These are phyloP conservation scores for Cyberlindnera bimundalis DNA, from an alignment of 805 yeast species.

Conservation along the genomic window DNA sequence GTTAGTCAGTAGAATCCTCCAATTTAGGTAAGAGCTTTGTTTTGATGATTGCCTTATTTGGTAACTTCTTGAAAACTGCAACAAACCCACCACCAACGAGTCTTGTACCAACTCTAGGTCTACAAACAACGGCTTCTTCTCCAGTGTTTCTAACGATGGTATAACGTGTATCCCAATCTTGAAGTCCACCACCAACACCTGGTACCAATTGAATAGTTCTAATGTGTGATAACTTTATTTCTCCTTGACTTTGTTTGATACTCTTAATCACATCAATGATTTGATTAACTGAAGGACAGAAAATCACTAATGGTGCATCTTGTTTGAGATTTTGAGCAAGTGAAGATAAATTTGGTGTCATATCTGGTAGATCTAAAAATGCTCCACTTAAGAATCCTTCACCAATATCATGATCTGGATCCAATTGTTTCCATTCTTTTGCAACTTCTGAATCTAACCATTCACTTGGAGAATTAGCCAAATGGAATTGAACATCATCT, in stretches of 20 bases:
- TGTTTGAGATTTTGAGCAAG: constrained; percentile 35
- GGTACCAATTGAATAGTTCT: constrained; percentile 41
- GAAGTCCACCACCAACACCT: constrained; percentile 49
- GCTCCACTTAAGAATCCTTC: constrained; percentile 39
- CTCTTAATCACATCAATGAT: constrained; percentile 37
- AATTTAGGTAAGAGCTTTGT: constrained; percentile 7
- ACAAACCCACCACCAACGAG: constrained; percentile 52
- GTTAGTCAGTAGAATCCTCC: not conserved
- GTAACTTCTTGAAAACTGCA: constrained; percentile 38
- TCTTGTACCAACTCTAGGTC: constrained; percentile 47
- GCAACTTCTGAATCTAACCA: constrained; percentile 35
- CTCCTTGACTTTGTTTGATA: constrained; percentile 28
- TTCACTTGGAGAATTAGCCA: constrained; percentile 37
- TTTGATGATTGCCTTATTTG: constrained; percentile 20
- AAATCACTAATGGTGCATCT: constrained; percentile 42
- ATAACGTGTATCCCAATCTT: constrained; percentile 48
- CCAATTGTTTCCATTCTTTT: constrained; percentile 24
- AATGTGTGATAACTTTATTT: constrained; percentile 35
- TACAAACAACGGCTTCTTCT: constrained; percentile 40
- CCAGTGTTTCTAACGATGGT: constrained; percentile 39
- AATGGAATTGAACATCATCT: constrained; percentile 44
- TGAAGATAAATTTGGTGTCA: constrained; percentile 32
- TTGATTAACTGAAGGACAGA: constrained; percentile 49
- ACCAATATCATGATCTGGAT: constrained; percentile 16
- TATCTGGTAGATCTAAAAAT: constrained; percentile 46